Conservation (phyloP, 2,329 filamentous ascomycete genomes). For the Paracoccidioides lutzii region DNA sequence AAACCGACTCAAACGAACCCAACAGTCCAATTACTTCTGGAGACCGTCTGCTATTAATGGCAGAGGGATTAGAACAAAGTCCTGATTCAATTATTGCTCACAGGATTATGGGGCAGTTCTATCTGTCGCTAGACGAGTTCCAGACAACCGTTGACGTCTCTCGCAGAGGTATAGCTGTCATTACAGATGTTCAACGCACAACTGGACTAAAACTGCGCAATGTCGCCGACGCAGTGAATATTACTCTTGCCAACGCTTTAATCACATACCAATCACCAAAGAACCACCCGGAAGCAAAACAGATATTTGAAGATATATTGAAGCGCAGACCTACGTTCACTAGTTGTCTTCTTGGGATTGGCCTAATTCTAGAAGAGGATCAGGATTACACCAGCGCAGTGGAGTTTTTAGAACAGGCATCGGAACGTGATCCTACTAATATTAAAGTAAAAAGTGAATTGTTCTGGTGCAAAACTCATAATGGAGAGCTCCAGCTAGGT, state of each 20-base stretch:
- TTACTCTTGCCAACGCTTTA: conserved; percentile 71
- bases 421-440: conserved; percentile 60
- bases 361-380: conserved; percentile 84
- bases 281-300: conserved; percentile 76
- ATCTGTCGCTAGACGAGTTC: conserved; percentile 72
- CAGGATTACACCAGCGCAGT: conserved; percentile 75
- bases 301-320: conserved; percentile 73
- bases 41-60: conserved; percentile 70
- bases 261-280: conserved; percentile 84
- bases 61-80: conserved; percentile 51
- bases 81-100: conserved; percentile 67
- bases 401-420: conserved; percentile 63
- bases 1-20: conserved; percentile 14
- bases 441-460: conserved; percentile 71
- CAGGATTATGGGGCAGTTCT: conserved; percentile 70
- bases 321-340: conserved; percentile 63
- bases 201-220: conserved; percentile 58
- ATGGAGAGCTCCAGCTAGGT: conserved; percentile 58
- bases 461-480: conserved; percentile 82
- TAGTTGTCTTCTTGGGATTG: conserved; percentile 73
- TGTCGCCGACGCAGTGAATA: conserved; percentile 59
- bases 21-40: conserved; percentile 51
- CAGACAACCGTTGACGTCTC: conserved; percentile 68
- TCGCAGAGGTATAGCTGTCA: conserved; percentile 55
- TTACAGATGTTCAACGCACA: conserved; percentile 48